Evolutionary conservation across 2,329 filamentous ascomycete species (phyloP).

Genomic region (Colletotrichum cereale): DNA sequence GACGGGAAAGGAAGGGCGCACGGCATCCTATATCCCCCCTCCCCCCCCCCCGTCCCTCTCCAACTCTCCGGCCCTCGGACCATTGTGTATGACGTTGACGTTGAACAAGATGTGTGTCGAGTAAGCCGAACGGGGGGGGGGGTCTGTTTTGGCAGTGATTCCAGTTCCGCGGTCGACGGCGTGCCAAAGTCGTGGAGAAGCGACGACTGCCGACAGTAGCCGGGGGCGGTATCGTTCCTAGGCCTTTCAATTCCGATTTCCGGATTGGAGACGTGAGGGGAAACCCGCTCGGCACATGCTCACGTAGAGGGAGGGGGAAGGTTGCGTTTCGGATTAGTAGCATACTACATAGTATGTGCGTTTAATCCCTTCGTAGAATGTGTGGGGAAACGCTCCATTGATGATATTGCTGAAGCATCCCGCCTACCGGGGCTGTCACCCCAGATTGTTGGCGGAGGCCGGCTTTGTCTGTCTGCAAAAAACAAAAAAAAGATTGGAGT

Average conservation of each 20-base stretch:
- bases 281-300: neutral
- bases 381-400: neutral
- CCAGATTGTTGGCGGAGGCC: neutral
- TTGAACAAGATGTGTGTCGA: slow-evolving; percentile 10
- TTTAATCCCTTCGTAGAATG: neutral
- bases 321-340: neutral
- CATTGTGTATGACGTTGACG: slow-evolving; percentile 27
- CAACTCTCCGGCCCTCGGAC: neutral
- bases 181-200: slow-evolving; percentile 27
- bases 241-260: slow-evolving; percentile 35
- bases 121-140: slow-evolving; percentile 26
- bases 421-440: neutral
- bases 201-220: slow-evolving; percentile 41
- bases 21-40: neutral
- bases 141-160: slow-evolving; percentile 8
- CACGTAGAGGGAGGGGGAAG: neutral
- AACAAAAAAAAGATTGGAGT: neutral
- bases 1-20: neutral
- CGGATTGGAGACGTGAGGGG: slow-evolving; percentile 18
- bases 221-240: slow-evolving; percentile 16
- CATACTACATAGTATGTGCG: too few relatives aligned
- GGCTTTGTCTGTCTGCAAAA: neutral
- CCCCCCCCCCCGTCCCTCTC: neutral
- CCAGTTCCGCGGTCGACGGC: slow-evolving; percentile 28
- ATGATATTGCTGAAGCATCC: neutral